Percentiles rank a stretch among this genome's conserved stretches.
These are phyloP conservation scores for Aeminium ludgeri DNA, from an alignment of 495 filamentous ascomycete species.

Conservation along the genomic window DNA sequence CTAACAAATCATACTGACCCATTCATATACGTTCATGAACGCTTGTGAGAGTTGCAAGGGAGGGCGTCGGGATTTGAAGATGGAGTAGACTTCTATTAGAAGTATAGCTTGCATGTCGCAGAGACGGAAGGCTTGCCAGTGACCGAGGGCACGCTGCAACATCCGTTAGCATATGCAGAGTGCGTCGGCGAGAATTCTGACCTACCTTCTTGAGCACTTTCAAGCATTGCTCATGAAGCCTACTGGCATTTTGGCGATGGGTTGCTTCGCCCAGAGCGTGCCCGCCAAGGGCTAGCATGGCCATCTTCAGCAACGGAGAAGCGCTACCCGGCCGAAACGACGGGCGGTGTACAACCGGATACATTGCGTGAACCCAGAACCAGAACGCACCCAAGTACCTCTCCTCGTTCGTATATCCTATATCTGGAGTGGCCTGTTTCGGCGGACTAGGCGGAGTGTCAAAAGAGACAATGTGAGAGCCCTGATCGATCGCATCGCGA, in stretches of 20 bases:
- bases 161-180: conserved; percentile 1
- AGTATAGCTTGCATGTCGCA: conserved; percentile 22
- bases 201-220: conserved; percentile 26
- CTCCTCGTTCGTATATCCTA: conserved; percentile 7
- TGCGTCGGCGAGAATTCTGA: neutral
- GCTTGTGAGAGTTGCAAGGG: conserved; percentile 16
- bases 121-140: conserved; percentile 16
- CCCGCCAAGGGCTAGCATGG: conserved; percentile 29
- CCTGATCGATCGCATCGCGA: conserved; percentile 9
- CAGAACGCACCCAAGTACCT: conserved; percentile 30
- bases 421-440: neutral
- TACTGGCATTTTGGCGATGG: conserved; percentile 23
- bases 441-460: neutral
- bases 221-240: conserved; percentile 24
- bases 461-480: neutral
- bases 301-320: conserved; percentile 25
- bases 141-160: conserved; percentile 13
- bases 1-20: conserved; percentile 14
- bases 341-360: conserved; percentile 28
- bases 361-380: conserved; percentile 27
- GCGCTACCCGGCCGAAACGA: conserved; percentile 20
- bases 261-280: conserved; percentile 23
- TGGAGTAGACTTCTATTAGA: conserved; percentile 21
- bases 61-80: conserved; percentile 21
- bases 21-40: conserved; percentile 20